A percentile compares a stretch with the other conserved stretches of the same genome.
Conservation (phyloP, 75 land plant genomes). For the Selaginella moellendorffii region DNA sequence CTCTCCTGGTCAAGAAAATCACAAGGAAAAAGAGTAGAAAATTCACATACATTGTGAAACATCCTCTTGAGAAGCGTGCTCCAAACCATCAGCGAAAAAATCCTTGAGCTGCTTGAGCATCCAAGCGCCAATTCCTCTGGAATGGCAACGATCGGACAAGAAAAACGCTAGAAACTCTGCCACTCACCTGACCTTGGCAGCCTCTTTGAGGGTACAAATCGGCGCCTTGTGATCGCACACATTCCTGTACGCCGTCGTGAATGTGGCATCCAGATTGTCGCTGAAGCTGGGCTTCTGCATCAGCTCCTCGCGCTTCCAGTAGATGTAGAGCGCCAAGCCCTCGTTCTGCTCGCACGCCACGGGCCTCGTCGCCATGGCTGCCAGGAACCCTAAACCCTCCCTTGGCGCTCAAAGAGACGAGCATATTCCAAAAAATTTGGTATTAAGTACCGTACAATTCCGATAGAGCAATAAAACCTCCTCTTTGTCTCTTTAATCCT, state of each 20-base stretch:
- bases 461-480: too few relatives aligned
- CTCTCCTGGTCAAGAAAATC: conserved; percentile 5
- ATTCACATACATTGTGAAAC: neutral
- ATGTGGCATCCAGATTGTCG: conserved; percentile 39
- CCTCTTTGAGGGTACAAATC: conserved; percentile 36
- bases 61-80: conserved; percentile 10
- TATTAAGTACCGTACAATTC: too few relatives aligned
- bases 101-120: conserved; percentile 42
- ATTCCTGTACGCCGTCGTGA: conserved; percentile 46
- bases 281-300: conserved; percentile 29
- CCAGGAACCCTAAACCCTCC: neutral
- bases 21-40: conserved; percentile 8
- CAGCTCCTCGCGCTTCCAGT: conserved; percentile 40
- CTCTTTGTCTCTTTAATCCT: too few relatives aligned
- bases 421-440: too few relatives aligned
- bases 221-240: conserved; percentile 40
- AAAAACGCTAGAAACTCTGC: neutral
- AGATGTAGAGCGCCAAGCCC: conserved; percentile 32
- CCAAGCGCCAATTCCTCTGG: conserved; percentile 84
- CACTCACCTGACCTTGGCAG: conserved; percentile 41
- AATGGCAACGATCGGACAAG: too few relatives aligned
- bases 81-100: conserved; percentile 28
- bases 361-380: conserved; percentile 10
- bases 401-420: too few relatives aligned
- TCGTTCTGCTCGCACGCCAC: conserved; percentile 53